Base-by-base conservation (phyloP, 2,329 filamentous ascomycete genomes). In the Penicillium sp. region DNA sequence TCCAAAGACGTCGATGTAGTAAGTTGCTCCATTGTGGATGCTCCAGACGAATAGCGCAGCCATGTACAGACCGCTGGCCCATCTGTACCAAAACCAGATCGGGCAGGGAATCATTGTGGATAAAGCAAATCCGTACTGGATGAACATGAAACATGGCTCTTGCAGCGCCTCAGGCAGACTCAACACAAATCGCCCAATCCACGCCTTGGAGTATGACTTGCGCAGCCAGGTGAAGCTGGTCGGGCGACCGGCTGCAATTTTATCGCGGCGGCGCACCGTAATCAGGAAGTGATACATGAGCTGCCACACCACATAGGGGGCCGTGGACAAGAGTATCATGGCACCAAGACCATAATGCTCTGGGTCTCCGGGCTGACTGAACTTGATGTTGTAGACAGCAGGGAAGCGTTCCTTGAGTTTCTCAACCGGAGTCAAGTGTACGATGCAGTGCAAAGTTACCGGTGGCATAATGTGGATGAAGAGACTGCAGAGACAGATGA, bases 401-500 rank as follows among this genome's bases (percentile, higher is more conserved):
- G 91, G 90, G 65, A 95, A 97, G 19, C 83, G 81, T 24, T 75
- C 70, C 56, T 77, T 74, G 63, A 94, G 85, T 37, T 79, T 67
- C 21, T 82, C 80, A 1, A 79, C 69, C 0, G 85, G 71, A 12
- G 89, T 76, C 19, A 97, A 76, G 66, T 98, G 93, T 15, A 95
- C 87, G 13, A 98, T 77, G 64, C 88, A 94, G 69, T 98, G 93
- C 12, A 98, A 78, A 1, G 90, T 88, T 6, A 87, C 91, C 57
- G 90, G 95, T 1, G 93, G 93, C 91, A 98, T 98, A 63, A 98
- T 95, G 69, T 98, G 93, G 60, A 98, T 96, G 73, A 98, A 98
- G n/a, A 98, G 78, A 67, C 82, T 85, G 53, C 8, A 37, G 8
- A 37, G 29, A 29, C 21, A 21, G 44, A 48, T 54, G 34, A 51